Evolutionary conservation across 1,284 basidiomycete species (phyloP).

Genomic region (Anthracocystis walkeri): DNA sequence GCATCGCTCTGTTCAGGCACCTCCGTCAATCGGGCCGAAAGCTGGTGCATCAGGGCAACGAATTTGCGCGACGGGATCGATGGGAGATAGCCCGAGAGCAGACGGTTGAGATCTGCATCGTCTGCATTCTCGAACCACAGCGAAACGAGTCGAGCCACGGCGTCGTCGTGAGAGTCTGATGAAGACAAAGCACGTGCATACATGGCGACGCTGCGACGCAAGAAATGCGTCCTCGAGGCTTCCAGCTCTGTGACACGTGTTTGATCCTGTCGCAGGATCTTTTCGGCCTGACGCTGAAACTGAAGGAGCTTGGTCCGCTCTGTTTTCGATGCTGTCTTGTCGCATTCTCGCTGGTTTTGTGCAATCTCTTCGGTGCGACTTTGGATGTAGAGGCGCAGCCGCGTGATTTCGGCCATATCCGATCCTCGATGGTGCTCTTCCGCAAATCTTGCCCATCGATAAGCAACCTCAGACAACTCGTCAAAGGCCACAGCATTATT

Average conservation of each 20-base stretch:
- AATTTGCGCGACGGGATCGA: constrained; percentile 89
- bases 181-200: constrained; percentile 80
- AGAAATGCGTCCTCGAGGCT: constrained; percentile 73
- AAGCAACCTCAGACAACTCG: constrained; percentile 78
- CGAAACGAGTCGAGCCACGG: constrained; percentile 83
- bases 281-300: constrained; percentile 46
- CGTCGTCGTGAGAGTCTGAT: constrained; percentile 80
- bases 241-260: constrained; percentile 41
- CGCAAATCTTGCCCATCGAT: constrained; percentile 87
- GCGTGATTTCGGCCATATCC: constrained; percentile 79
- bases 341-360: constrained; percentile 74
- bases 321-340: constrained; percentile 26
- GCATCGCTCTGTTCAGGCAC: constrained; percentile 66
- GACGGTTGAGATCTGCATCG: constrained; percentile 74
- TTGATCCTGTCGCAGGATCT: constrained; percentile 51
- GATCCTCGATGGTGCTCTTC: constrained; percentile 83
- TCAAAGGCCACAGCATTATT: constrained; percentile 26
- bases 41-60: constrained; percentile 88
- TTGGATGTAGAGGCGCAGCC: constrained; percentile 80
- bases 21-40: constrained; percentile 80
- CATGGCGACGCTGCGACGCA: constrained; percentile 83
- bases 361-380: constrained; percentile 77
- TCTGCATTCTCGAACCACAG: constrained; percentile 90
- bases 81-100: constrained; percentile 74
- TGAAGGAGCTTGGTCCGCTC: constrained; percentile 28